A percentile compares a stretch with the other conserved stretches of the same genome.
Conservation (phyloP, 176 grass and related monocot genomes). For the Phyllostachys edulis region DNA sequence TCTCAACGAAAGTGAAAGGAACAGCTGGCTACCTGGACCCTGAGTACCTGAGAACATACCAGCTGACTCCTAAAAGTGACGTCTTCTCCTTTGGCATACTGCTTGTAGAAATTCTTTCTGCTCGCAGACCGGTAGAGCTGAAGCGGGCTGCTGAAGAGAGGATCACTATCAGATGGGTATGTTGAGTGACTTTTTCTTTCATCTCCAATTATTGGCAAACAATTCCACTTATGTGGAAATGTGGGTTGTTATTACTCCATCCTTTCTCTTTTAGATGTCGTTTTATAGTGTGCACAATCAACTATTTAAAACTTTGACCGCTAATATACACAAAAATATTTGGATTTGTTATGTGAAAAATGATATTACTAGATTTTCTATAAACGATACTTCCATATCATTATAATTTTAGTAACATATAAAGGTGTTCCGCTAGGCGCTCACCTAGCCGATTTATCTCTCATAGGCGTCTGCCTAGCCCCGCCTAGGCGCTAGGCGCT, state of each 20-base stretch:
- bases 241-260: not conserved
- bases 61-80: slow-evolving; percentile 95
- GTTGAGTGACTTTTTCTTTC: slow-evolving; percentile 9
- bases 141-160: slow-evolving; percentile 71
- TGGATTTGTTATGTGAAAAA: not conserved
- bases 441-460: no score
- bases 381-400: not conserved
- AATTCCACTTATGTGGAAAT: not conserved
- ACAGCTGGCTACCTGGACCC: slow-evolving; percentile 96
- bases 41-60: slow-evolving; percentile 90
- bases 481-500: no score
- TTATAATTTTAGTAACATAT: not conserved
- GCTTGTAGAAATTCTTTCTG: slow-evolving; percentile 92
- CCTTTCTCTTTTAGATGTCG: not conserved
- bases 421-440: not conserved
- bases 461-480: no score
- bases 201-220: not conserved
- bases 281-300: not conserved
- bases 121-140: slow-evolving; percentile 79
- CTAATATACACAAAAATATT: not conserved
- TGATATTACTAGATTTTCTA: not conserved
- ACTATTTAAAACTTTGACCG: not conserved
- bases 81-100: slow-evolving; percentile 98
- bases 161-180: slow-evolving; percentile 98
- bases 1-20: slow-evolving; percentile 98